Conservation (phyloP, 768 basidiomycete species). For the Leccinum fibrillosum region DNA sequence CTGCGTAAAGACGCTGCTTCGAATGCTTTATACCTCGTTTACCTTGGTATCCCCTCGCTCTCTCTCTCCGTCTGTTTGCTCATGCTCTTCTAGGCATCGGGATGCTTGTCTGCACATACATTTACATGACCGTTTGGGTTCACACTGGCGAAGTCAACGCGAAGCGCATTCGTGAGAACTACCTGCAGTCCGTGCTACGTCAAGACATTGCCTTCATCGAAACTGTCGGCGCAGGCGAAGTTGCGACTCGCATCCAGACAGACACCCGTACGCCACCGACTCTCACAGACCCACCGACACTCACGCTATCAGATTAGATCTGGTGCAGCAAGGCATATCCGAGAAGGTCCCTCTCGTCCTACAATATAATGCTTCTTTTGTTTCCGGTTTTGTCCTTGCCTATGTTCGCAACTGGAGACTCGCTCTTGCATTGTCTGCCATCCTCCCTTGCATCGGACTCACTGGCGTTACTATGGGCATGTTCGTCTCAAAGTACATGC, state of each 20-base stretch:
- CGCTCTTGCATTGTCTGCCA: constrained; percentile 76
- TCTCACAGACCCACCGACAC: not conserved
- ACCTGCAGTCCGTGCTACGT: constrained; percentile 75
- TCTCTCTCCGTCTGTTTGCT: not conserved
- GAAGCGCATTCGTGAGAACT: constrained; percentile 79
- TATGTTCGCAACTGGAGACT: constrained; percentile 74
- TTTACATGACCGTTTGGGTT: constrained; percentile 68
- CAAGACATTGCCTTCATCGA: constrained; percentile 92
- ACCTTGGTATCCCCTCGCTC: constrained; percentile 51
- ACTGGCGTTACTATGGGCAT: constrained; percentile 72
- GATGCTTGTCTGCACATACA: constrained; percentile 70
- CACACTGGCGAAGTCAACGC: constrained; percentile 83
- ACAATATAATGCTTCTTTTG: constrained; percentile 65
- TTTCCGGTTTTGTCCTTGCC: constrained; percentile 76
- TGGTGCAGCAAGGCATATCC: constrained; percentile 87
- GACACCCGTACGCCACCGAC: constrained; percentile 65
- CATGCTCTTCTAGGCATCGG: constrained; percentile 51
- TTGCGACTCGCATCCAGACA: constrained; percentile 89
- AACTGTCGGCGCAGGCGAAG: constrained; percentile 87
- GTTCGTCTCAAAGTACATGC: constrained; percentile 61
- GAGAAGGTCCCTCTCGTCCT: constrained; percentile 80
- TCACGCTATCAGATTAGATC: constrained; percentile 42
- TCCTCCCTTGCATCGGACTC: constrained; percentile 79
- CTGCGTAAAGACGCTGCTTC: constrained; percentile 53
- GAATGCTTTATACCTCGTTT: constrained; percentile 63